Evolutionary conservation across 2,329 filamentous ascomycete species (phyloP).

Genomic region (Aspergillus latus): DNA sequence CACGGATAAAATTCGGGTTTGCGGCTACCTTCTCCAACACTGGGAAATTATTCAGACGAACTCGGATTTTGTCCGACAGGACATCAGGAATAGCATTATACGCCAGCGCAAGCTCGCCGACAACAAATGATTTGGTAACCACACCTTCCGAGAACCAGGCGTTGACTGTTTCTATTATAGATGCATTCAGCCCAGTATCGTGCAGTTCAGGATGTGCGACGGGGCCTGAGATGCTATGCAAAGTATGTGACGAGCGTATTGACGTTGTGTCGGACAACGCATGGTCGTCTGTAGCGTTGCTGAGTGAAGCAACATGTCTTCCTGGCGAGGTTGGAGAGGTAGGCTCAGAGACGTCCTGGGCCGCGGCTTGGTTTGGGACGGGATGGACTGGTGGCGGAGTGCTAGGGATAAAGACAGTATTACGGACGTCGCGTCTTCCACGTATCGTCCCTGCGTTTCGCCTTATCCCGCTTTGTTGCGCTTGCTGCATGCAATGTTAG

Average conservation of each 20-base stretch:
- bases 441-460: slow-evolving; percentile 74
- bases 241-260: slow-evolving; percentile 80
- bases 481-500: slow-evolving; percentile 38
- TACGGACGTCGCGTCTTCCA: slow-evolving; percentile 85
- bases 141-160: slow-evolving; percentile 75
- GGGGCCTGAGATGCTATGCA: slow-evolving; percentile 66
- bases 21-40: slow-evolving; percentile 89
- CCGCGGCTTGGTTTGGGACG: slow-evolving; percentile 28
- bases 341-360: slow-evolving; percentile 29
- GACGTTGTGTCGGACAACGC: slow-evolving; percentile 83
- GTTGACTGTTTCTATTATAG: slow-evolving; percentile 88
- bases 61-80: slow-evolving; percentile 56
- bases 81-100: slow-evolving; percentile 58
- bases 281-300: slow-evolving; percentile 63
- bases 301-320: slow-evolving; percentile 48
- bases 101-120: slow-evolving; percentile 84
- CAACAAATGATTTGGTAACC: slow-evolving; percentile 70
- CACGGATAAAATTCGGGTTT: slow-evolving; percentile 85
- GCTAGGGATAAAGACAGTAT: slow-evolving; percentile 77
- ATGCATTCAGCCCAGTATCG: slow-evolving; percentile 77
- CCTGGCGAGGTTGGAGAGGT: slow-evolving; percentile 37
- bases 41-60: slow-evolving; percentile 84
- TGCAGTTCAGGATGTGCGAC: slow-evolving; percentile 79
- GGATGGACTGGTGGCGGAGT: slow-evolving; percentile 37
- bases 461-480: slow-evolving; percentile 55